Evolutionary conservation across 1,284 basidiomycete species (phyloP), one percentile per base, ranked within the genome.

Genomic region (Phaffia rhodozyma): DNA sequence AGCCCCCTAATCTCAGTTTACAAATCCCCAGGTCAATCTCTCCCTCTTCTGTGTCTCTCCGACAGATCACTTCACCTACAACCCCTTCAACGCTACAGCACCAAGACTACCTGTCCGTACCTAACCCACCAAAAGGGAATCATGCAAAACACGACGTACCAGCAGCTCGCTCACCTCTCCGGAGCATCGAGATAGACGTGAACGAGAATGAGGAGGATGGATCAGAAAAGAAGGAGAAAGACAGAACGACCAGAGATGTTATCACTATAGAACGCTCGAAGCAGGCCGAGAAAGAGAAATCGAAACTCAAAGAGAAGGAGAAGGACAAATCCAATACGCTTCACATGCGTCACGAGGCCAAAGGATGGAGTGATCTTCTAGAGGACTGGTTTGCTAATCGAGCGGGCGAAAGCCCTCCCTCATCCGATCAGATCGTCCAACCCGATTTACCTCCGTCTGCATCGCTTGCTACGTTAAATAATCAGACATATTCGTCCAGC

Each of bases 351-450:
- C 25, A 53, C 20, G 53, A 55, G 47, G 25, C 38, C 7, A 61
- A 57, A 30, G 63, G 63, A 5, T 65, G 63, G 63, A 53, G 47
- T 7, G 54, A 52, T 18, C 49, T 65, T 23, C 59, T 65, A 13
- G 47, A 55, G 25, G 63, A 65, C 25, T 65, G 63, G 63, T 60
- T 60, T 32, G 52, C 58, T 21, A 65, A 65, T 43, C 53, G 63
- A 32, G 63, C 55, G 0, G 63, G 63, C 13, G 63, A 65, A 47
- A 57, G 18, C 43, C 47, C 21, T 21, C 58, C 25, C 43, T 29
- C 23, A 29, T 55, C 54, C 5, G 21, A n/a, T 49, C 60, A 43
- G 51, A n/a, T 29, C 11, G 18, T 30, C n/a, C 51, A 30, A 25
- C 25, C 51, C 3, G 51, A 53, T 25, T 3, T 30, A 25, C 51